Percentiles rank a stretch among this genome's conserved stretches.
Evolutionary conservation across 768 basidiomycete species (phyloP).

Genomic region (Cystobasidium tubakii): DNA sequence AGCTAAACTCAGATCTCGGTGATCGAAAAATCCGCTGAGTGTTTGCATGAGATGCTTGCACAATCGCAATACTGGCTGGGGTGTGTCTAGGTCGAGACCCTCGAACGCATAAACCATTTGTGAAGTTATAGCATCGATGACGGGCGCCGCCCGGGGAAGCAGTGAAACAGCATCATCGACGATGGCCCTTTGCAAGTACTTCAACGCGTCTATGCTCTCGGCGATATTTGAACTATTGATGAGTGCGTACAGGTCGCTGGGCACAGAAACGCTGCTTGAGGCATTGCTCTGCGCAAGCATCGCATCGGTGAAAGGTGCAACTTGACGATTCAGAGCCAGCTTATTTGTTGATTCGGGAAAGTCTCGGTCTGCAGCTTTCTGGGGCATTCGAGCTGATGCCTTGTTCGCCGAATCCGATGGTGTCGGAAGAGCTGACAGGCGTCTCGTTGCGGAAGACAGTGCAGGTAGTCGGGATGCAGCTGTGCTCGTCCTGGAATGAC

Average conservation of each 20-base stretch:
- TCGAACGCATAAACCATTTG: conserved; percentile 92
- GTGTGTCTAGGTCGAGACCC: conserved; percentile 34
- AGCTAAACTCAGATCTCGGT: conserved; percentile 76
- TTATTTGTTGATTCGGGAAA: too few relatives aligned
- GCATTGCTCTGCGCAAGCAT: background rate
- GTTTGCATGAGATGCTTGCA: conserved; percentile 98
- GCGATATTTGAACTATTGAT: conserved; percentile 80
- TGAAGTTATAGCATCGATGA: conserved; percentile 81
- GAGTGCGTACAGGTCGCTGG: conserved; percentile 21
- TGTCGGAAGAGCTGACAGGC: background rate
- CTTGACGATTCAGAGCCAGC: too few relatives aligned
- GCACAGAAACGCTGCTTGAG: conserved; percentile 6
- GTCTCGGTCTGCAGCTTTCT: too few relatives aligned
- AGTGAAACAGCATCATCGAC: conserved; percentile 69
- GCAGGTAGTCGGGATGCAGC: conserved; percentile 27
- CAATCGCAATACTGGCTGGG: conserved; percentile 62
- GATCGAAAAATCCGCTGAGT: conserved; percentile 88
- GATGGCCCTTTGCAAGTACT: conserved; percentile 82
- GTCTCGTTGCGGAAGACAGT: conserved; percentile 24
- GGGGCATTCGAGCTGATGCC: background rate
- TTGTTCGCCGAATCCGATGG: background rate
- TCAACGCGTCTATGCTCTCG: conserved; percentile 84
- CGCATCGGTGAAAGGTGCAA: too few relatives aligned
- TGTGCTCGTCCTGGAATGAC: background rate
- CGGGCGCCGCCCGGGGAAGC: conserved; percentile 66